Percentiles rank a stretch among this genome's conserved stretches.
These are phyloP conservation scores for Phyllosticta citribraziliensis DNA, from an alignment of 2,329 filamentous ascomycete genomes.

Conservation along the genomic window DNA sequence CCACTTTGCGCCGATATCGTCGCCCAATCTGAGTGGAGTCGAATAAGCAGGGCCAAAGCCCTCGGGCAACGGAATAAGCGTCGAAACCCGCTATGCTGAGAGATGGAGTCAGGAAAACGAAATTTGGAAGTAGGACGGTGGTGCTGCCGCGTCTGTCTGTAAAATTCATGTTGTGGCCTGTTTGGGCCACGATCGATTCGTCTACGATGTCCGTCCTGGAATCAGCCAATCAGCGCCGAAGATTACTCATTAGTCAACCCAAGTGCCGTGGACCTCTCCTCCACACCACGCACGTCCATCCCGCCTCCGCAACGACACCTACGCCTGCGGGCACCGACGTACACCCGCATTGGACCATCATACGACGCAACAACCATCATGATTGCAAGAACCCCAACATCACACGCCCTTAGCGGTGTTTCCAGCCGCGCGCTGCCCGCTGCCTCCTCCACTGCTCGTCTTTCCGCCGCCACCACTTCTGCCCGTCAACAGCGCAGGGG, in stretches of 20 bases:
- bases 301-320: constrained; percentile 11
- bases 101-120: not conserved
- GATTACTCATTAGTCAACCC: not conserved
- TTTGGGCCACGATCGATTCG: not conserved
- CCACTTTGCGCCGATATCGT: not conserved
- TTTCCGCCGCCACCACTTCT: constrained; percentile 31
- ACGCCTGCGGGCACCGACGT: constrained; percentile 4
- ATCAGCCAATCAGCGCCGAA: constrained; percentile 15
- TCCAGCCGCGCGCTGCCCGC: constrained; percentile 33
- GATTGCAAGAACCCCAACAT: constrained; percentile 30
- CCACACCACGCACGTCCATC: constrained; percentile 16
- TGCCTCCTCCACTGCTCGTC: constrained; percentile 27
- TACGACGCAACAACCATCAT: constrained; percentile 22
- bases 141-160: not conserved
- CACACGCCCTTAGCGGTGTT: constrained; percentile 30
- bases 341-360: constrained; percentile 4
- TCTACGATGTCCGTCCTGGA: constrained; percentile 12
- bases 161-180: not conserved
- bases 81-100: not conserved
- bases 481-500: constrained; percentile 49
- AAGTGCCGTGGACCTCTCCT: not conserved
- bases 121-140: not conserved
- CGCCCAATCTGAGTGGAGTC: not conserved
- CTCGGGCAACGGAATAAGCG: not conserved
- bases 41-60: not conserved